These are phyloP conservation scores for Leccinum glutinopallens DNA, from an alignment of 1,284 basidiomycete genomes.

Conservation along the genomic window DNA sequence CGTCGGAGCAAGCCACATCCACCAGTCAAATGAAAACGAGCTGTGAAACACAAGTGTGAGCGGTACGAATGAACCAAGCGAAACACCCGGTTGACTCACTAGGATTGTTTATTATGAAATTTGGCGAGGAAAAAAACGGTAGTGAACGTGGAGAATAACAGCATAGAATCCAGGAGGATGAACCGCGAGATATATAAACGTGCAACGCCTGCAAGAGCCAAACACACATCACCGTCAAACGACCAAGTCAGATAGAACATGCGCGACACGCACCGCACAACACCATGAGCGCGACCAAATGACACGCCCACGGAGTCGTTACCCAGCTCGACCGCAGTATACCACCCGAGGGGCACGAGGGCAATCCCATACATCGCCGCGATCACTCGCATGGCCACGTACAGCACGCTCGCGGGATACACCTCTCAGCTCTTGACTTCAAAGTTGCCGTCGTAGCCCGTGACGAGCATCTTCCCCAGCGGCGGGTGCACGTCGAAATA, in stretches of 20 bases:
- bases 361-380: constrained; percentile 92
- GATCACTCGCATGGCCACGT: constrained; percentile 93
- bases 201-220: constrained; percentile 71
- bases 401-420: constrained; percentile 34
- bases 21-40: constrained; percentile 94
- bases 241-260: background rate
- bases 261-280: constrained; percentile 69
- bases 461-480: no score
- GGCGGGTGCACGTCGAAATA: no score
- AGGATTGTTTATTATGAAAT: constrained; percentile 95
- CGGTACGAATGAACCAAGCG: background rate
- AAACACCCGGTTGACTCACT: constrained; percentile 53
- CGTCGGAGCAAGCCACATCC: constrained; percentile 91
- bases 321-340: constrained; percentile 92
- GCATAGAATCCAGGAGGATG: constrained; percentile 97
- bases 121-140: constrained; percentile 95
- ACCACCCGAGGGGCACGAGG: constrained; percentile 96
- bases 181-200: constrained; percentile 97
- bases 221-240: background rate
- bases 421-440: no score
- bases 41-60: constrained; percentile 40
- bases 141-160: constrained; percentile 97
- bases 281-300: constrained; percentile 94
- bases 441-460: no score
- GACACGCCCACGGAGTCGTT: constrained; percentile 88